These are phyloP conservation scores for Claviceps lovelessii DNA, from an alignment of 2,329 filamentous ascomycete species.

Conservation along the genomic window DNA sequence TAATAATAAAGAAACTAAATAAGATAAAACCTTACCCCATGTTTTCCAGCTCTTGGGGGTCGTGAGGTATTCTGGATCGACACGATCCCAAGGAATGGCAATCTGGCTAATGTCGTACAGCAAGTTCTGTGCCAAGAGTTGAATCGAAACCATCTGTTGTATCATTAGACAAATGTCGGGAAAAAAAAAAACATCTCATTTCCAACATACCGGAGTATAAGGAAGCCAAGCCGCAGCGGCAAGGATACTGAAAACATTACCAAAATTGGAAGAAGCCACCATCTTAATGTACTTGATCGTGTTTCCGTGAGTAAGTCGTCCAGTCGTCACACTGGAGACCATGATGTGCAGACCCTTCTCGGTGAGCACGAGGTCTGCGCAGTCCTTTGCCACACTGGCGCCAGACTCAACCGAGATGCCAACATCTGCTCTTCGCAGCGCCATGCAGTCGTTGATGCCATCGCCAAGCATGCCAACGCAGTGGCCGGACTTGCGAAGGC, in stretches of 20 bases:
- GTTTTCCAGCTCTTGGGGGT: constrained; percentile 15
- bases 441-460: constrained; percentile 18
- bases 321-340: constrained; percentile 12
- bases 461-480: constrained; percentile 18
- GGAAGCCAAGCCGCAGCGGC: constrained; percentile 16
- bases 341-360: constrained; percentile 17
- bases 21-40: neutral
- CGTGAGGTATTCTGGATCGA: constrained; percentile 14
- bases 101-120: constrained; percentile 18
- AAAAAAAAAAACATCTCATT: neutral
- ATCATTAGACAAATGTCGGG: neutral
- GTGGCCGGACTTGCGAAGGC: constrained; percentile 11
- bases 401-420: constrained; percentile 18
- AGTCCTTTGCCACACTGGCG: constrained; percentile 16
- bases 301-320: constrained; percentile 15
- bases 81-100: constrained; percentile 16
- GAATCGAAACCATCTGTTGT: constrained; percentile 12
- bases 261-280: constrained; percentile 18
- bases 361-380: constrained; percentile 16
- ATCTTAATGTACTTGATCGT: constrained; percentile 19
- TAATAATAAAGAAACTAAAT: neutral
- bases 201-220: constrained; percentile 9
- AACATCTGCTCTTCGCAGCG: constrained; percentile 14
- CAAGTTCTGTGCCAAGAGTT: constrained; percentile 16
- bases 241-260: constrained; percentile 17